Percentiles rank a stretch among this genome's conserved stretches.
phyloP scores from a whole-genome alignment of 2,329 filamentous ascomycete genomes.

The Sphaerulina vaccinii region DNA sequence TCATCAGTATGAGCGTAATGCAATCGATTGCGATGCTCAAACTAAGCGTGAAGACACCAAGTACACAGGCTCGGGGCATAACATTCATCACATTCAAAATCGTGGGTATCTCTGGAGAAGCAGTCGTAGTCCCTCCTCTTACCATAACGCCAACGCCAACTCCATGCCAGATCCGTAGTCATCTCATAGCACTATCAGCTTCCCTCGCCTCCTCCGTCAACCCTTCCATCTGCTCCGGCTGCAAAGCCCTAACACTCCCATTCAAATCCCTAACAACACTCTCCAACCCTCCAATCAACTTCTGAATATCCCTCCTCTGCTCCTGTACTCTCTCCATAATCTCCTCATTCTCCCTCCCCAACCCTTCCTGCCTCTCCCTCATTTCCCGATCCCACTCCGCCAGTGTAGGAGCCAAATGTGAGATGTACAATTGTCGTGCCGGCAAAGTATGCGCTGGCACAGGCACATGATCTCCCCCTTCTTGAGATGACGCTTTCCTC shows the following conservation, averaged over 20 bases:
- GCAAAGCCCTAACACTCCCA: slow-evolving; percentile 45
- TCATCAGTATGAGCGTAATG: neutral
- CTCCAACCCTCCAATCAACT: slow-evolving; percentile 55
- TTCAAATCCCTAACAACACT: slow-evolving; percentile 58
- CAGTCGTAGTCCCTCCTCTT: neutral
- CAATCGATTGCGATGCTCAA: neutral
- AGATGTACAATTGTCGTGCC: slow-evolving; percentile 56
- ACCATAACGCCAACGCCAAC: neutral
- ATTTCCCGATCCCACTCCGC: slow-evolving; percentile 51
- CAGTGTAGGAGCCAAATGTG: slow-evolving; percentile 60
- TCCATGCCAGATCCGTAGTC: neutral
- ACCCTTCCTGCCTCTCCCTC: slow-evolving; percentile 49
- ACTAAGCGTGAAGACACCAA: neutral
- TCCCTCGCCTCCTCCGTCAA: slow-evolving; percentile 32
- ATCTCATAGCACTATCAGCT: slow-evolving; percentile 18
- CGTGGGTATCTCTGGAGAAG: slow-evolving; percentile 7
- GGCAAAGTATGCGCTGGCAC: slow-evolving; percentile 59
- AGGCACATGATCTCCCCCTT: slow-evolving; percentile 37
- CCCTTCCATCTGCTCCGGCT: slow-evolving; percentile 33
- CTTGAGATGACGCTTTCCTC: slow-evolving; percentile 48
- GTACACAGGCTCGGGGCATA: neutral
- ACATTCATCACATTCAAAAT: neutral
- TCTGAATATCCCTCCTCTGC: slow-evolving; percentile 59
- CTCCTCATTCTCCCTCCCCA: slow-evolving; percentile 54
- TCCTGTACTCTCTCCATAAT: slow-evolving; percentile 52